A percentile compares a stretch with the other conserved stretches of the same genome.
These are phyloP conservation scores for Myriosclerotinia scirpicola DNA, from an alignment of 2,329 filamentous ascomycete species.

Conservation along the genomic window DNA sequence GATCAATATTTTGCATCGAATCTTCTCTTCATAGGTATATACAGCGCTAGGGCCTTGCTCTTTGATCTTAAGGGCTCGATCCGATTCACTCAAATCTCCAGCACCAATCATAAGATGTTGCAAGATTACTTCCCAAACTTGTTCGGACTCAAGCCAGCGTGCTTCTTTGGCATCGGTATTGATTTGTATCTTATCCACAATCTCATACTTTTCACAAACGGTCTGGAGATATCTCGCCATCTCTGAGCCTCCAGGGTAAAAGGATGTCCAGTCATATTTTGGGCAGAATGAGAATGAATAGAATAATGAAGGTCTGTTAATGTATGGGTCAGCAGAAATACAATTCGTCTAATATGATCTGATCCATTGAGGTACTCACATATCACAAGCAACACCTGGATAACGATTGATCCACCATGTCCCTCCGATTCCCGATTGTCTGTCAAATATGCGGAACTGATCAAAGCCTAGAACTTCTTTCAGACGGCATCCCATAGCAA, in stretches of 20 bases:
- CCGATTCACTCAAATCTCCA: constrained; percentile 52
- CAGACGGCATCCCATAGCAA: constrained; percentile 58
- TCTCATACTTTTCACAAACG: constrained; percentile 53
- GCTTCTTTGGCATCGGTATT: constrained; percentile 56
- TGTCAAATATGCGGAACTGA: constrained; percentile 59
- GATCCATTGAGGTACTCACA: constrained; percentile 41
- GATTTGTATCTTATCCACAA: constrained; percentile 58
- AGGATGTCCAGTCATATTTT: constrained; percentile 57
- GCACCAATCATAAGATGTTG: constrained; percentile 52
- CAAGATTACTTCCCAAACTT: constrained; percentile 56
- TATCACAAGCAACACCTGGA: constrained; percentile 53
- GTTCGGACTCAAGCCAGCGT: constrained; percentile 52
- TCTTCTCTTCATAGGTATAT: constrained; percentile 51
- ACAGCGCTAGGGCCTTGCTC: constrained; percentile 49
- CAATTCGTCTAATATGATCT: neutral
- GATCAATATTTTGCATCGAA: constrained; percentile 55
- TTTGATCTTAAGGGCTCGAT: constrained; percentile 47
- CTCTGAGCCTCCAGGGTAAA: constrained; percentile 60
- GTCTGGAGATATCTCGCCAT: constrained; percentile 55
- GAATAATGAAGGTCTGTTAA: constrained; percentile 52
- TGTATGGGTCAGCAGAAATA: neutral
- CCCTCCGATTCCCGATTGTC: constrained; percentile 53
- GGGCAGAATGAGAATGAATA: constrained; percentile 63
- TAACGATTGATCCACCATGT: constrained; percentile 61
- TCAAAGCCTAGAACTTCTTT: constrained; percentile 55